Conservation (phyloP, 495 filamentous ascomycete species). For the Podospora tetraspora region DNA sequence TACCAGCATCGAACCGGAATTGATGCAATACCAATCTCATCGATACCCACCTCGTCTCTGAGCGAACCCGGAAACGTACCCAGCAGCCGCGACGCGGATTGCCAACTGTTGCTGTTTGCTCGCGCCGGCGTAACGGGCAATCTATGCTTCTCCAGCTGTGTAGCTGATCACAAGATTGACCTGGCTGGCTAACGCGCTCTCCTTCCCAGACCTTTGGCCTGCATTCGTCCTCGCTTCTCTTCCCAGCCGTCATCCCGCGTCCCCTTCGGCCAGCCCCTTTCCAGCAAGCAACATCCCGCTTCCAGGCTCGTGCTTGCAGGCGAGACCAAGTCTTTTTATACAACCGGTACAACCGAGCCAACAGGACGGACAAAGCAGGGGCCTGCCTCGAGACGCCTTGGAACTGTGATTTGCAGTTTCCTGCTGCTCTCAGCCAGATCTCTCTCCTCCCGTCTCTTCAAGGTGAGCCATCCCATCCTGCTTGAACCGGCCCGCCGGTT, state of each 20-base stretch:
- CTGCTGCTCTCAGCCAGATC: conserved; percentile 6
- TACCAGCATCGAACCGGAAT: background rate
- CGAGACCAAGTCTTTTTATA: background rate
- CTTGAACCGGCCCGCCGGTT: conserved; percentile 1
- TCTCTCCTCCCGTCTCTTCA: background rate
- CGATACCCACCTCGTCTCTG: background rate
- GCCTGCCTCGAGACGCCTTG: conserved; percentile 5
- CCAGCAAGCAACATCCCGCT: background rate
- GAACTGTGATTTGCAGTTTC: conserved; percentile 20
- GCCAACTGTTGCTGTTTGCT: background rate
- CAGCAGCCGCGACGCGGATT: background rate
- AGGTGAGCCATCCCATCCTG: conserved; percentile 3
- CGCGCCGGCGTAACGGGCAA: background rate
- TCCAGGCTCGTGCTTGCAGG: background rate
- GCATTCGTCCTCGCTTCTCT: background rate
- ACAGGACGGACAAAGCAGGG: conserved; percentile 1
- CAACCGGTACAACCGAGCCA: conserved; percentile 9
- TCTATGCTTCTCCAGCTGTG: background rate
- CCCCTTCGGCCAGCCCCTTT: background rate
- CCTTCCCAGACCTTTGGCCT: background rate
- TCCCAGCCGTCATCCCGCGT: background rate
- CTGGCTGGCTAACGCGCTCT: background rate
- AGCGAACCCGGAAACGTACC: background rate
- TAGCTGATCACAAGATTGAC: background rate
- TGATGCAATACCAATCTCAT: background rate